Percentiles rank a stretch among this genome's conserved stretches.
phyloP scores from a whole-genome alignment of 306 rosid genomes.

The Cucurbita argyrosperma region DNA sequence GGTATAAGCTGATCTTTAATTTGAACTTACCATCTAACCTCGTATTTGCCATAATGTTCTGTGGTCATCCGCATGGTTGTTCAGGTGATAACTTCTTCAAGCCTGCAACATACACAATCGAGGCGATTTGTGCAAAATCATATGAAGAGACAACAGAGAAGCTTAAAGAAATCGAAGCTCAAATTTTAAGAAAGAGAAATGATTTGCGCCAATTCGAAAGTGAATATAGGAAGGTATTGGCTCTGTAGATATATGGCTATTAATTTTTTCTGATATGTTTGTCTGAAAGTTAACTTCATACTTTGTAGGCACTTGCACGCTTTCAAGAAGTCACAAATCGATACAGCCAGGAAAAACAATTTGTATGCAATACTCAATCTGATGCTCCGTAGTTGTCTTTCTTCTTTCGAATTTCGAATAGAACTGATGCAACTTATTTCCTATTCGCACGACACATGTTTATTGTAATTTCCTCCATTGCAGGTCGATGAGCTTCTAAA shows the following conservation, averaged over 20 bases:
- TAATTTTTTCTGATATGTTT: neutral
- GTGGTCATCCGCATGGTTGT: conserved; percentile 13
- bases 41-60: neutral
- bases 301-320: conserved; percentile 72
- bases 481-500: conserved; percentile 98
- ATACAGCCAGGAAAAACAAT: conserved; percentile 75
- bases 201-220: conserved; percentile 92
- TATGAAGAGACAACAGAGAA: conserved; percentile 64
- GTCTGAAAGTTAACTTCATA: conserved; percentile 9
- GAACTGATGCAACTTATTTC: neutral
- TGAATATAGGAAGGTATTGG: conserved; percentile 71
- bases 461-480: neutral
- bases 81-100: conserved; percentile 93
- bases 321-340: conserved; percentile 89
- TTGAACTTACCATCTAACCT: conserved; percentile 4
- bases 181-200: conserved; percentile 87
- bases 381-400: neutral
- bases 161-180: conserved; percentile 72
- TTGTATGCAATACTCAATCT: conserved; percentile 30
- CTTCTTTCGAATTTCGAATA: neutral
- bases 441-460: neutral
- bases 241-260: conserved; percentile 2
- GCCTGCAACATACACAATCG: conserved; percentile 85
- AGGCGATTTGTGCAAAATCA: conserved; percentile 71
- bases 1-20: conserved; percentile 37